Evolutionary conservation across 805 yeast genomes (phyloP).

Genomic region (Sporopachydermia lactativora): DNA sequence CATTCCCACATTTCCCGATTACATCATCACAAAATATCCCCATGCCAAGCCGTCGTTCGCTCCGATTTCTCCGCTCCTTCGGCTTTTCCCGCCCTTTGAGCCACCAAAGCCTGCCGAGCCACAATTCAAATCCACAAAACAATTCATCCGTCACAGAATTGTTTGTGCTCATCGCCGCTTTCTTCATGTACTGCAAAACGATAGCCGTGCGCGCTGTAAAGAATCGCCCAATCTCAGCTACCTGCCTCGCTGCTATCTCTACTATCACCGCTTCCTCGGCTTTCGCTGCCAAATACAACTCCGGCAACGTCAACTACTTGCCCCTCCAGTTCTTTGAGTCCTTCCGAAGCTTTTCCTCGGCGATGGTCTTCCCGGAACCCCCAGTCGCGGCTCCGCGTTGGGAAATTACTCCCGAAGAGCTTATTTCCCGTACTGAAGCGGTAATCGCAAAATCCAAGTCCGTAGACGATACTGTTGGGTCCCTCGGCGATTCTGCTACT

Average conservation of each 20-base stretch:
- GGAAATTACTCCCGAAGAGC: slow-evolving; percentile 41
- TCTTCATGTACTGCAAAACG: background rate
- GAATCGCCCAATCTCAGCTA: background rate
- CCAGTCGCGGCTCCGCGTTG: slow-evolving; percentile 21
- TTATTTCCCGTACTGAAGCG: slow-evolving; percentile 28
- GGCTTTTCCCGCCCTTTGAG: too few relatives aligned
- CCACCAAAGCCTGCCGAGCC: too few relatives aligned
- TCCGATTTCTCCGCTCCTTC: too few relatives aligned
- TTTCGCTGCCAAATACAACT: background rate
- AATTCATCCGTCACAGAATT: too few relatives aligned
- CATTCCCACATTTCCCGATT: too few relatives aligned
- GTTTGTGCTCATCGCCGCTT: background rate
- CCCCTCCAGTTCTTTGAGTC: background rate
- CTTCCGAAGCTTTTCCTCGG: background rate
- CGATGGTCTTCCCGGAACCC: slow-evolving; percentile 1
- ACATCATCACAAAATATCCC: too few relatives aligned
- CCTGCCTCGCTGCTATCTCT: background rate
- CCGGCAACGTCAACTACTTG: background rate
- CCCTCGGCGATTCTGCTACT: slow-evolving; percentile 30
- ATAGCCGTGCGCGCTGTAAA: background rate
- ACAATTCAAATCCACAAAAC: too few relatives aligned
- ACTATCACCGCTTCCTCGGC: background rate
- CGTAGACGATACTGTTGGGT: slow-evolving; percentile 41
- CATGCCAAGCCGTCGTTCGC: too few relatives aligned
- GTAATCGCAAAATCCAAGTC: slow-evolving; percentile 29